Base-by-base conservation (phyloP, 2,329 filamentous ascomycete genomes). In the Plectosphaerella plurivora region DNA sequence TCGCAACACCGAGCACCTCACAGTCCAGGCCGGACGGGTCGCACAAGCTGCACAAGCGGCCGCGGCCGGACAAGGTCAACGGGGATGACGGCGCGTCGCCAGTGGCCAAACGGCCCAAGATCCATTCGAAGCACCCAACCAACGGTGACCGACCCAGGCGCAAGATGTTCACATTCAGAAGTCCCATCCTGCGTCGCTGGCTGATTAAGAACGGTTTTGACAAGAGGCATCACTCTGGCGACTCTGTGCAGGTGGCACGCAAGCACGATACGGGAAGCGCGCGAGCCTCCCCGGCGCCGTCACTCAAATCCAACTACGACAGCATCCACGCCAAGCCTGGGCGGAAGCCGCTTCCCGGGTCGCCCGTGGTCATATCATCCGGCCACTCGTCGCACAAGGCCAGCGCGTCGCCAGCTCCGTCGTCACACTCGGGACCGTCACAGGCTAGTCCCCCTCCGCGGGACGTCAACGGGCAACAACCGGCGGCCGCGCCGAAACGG, bases 21-120 rank as follows among this genome's bases (percentile, higher is more conserved):
- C 55, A 52, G 33, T 46, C 45, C 20, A 51, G 28, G 3, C 49
- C 51, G n/a, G 58, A 52, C 56, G 51, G 41, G 4, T 55, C 56
- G 42, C 56, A 58, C 22, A 63, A 60, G 46, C 57, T 55, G 15
- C 57, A 59, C 9, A 74, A 74, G 54, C 64, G 71, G 15, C 63
- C 70, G 16, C 68, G 67, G 3, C 61, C 68, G 35, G 71, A 73
- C 14, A 71, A 69, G 52, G 64, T 68, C 4, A 68, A 70, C 22
- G 57, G 60, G 16, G 59, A 68, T 5, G 69, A 71, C 37, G 57
- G 60, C 24, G 57, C 60, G 4, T 61, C 63, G 1, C 71, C 71
- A 2, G 66, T 63, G 24, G 61, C 69, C 1, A 74, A 74, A 60
- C 65, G 71, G 12, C 65, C 69, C 5, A 74, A 73, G 60, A 62